Evolutionary conservation across 2,329 filamentous ascomycete species (phyloP).

Genomic region (Rasamsonia emersonii): DNA sequence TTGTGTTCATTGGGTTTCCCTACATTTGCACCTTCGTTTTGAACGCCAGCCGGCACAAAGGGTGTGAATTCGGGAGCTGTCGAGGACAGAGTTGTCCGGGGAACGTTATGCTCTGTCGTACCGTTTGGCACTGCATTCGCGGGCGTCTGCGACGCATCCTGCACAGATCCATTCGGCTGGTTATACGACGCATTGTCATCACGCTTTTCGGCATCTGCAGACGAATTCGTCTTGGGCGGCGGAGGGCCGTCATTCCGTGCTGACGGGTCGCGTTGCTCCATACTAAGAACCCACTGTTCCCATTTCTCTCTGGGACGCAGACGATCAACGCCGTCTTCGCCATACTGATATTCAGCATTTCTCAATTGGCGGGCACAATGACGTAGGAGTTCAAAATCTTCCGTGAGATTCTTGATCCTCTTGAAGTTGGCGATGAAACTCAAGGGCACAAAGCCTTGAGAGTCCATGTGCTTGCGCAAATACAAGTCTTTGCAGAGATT

Average conservation of each 20-base stretch:
- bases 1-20: constrained; percentile 22
- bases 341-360: constrained; percentile 64
- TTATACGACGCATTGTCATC: constrained; percentile 30
- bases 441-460: constrained; percentile 81
- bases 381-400: constrained; percentile 65
- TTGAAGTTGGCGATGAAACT: constrained; percentile 77
- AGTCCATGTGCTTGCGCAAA: constrained; percentile 86
- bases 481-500: constrained; percentile 92
- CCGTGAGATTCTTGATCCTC: constrained; percentile 65
- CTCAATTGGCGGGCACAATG: constrained; percentile 64
- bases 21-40: constrained; percentile 31
- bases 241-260: constrained; percentile 67
- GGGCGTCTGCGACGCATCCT: constrained; percentile 9
- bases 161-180: constrained; percentile 20
- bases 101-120: constrained; percentile 21
- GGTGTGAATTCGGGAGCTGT: constrained; percentile 56
- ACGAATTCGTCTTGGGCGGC: constrained; percentile 26
- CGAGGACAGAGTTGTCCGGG: constrained; percentile 52
- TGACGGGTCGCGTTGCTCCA: constrained; percentile 61
- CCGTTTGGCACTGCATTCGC: constrained; percentile 33
- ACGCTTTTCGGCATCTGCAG: constrained; percentile 14
- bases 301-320: constrained; percentile 67
- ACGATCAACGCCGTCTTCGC: constrained; percentile 69
- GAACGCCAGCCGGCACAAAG: constrained; percentile 19
- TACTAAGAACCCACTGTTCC: constrained; percentile 68